Percentiles rank a stretch among this genome's conserved stretches.
Conservation (phyloP, 148 eudicot genomes). For the Spergularia bocconei region DNA sequence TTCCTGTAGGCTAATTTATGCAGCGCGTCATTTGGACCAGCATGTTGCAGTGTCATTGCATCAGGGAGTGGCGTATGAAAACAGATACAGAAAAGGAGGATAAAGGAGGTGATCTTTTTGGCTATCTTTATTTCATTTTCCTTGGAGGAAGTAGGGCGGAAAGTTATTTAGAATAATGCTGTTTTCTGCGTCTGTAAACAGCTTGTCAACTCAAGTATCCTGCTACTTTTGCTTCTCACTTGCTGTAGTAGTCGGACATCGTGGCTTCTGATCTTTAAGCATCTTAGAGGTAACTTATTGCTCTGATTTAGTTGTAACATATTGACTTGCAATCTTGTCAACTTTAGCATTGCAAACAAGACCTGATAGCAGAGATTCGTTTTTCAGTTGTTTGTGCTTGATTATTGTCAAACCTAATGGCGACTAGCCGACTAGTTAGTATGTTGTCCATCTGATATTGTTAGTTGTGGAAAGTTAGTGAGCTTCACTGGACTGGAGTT, state of each 20-base stretch:
- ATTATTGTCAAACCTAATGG: no score
- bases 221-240: not conserved
- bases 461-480: no score
- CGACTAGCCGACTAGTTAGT: no score
- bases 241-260: not conserved
- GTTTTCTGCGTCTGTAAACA: not conserved
- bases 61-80: not conserved
- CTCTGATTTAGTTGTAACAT: not conserved
- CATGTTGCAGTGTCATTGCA: not conserved
- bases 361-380: not conserved
- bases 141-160: not conserved
- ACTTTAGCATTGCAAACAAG: not conserved
- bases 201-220: not conserved
- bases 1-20: not conserved
- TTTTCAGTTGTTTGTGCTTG: no score
- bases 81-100: not conserved
- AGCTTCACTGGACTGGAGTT: no score
- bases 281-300: not conserved
- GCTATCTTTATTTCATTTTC: not conserved
- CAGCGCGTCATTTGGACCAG: not conserved
- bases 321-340: not conserved
- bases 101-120: not conserved
- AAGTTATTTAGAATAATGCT: not conserved
- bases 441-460: no score
- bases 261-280: slow-evolving; percentile 3